Conservation (phyloP, 176 grass and related monocot species). For the Musa beccarii region DNA sequence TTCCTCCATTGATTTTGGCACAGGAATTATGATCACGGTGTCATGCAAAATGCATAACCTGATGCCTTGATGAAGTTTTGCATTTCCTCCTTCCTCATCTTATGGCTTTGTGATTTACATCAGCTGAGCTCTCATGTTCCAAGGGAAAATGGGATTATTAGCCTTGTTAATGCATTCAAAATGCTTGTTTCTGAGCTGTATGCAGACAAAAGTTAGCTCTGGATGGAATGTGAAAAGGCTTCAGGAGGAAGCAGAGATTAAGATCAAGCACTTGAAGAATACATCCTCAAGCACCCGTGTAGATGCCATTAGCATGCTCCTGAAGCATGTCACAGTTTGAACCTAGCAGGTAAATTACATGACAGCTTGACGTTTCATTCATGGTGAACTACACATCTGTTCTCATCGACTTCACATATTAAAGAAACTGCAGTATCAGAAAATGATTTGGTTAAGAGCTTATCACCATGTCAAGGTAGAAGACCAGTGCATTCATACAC, state of each 20-base stretch:
- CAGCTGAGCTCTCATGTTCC: too few relatives aligned
- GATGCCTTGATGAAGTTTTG: background rate
- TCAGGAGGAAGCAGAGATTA: conserved; percentile 50
- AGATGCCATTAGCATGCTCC: conserved; percentile 74
- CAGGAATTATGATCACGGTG: background rate
- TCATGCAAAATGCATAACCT: background rate
- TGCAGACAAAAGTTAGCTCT: conserved; percentile 62
- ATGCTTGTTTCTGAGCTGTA: conserved; percentile 14
- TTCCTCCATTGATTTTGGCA: too few relatives aligned
- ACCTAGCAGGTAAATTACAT: background rate
- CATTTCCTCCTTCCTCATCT: too few relatives aligned
- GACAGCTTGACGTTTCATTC: background rate
- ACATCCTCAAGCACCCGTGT: conserved; percentile 44
- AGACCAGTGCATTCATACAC: background rate
- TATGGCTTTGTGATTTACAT: too few relatives aligned
- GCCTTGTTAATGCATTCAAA: background rate
- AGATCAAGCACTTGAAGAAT: conserved; percentile 43
- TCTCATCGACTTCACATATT: background rate
- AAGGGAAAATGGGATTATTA: too few relatives aligned
- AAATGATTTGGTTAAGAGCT: background rate
- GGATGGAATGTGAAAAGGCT: conserved; percentile 69
- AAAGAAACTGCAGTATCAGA: background rate
- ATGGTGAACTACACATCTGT: too few relatives aligned
- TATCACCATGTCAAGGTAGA: background rate
- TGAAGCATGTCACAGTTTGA: conserved; percentile 63